These are phyloP conservation scores for Gracilaria gracilis DNA, from an alignment of 23 red algal genomes.

Conservation along the genomic window DNA sequence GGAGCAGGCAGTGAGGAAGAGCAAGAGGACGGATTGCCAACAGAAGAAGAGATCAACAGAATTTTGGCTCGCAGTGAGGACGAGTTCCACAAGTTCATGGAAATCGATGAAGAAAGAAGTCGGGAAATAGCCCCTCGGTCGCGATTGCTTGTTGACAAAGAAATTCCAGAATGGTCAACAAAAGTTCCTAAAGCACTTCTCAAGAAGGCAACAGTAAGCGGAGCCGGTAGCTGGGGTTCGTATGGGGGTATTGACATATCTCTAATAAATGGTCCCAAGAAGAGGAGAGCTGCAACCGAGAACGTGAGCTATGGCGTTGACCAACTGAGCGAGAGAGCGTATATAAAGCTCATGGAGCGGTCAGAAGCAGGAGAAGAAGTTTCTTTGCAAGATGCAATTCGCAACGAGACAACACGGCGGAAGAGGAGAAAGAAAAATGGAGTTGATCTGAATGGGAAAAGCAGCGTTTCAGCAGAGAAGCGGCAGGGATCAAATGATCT, in stretches of 20 bases:
- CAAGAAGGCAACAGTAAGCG: constrained; percentile 49
- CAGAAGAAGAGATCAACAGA: constrained; percentile 92
- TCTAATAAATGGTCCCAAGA: constrained; percentile 45
- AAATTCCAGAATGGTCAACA: constrained; percentile 88
- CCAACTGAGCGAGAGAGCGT: constrained; percentile 61
- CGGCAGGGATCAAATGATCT: not conserved
- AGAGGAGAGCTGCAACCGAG: constrained; percentile 58
- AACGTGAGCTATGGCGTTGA: constrained; percentile 76
- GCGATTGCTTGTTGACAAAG: constrained; percentile 67
- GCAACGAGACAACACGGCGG: constrained; percentile 21
- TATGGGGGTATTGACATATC: constrained; percentile 46
- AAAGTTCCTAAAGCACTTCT: constrained; percentile 63
- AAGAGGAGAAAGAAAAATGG: constrained; percentile 59
- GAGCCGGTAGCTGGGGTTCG: constrained; percentile 55
- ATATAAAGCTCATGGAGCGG: constrained; percentile 67
- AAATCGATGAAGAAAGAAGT: constrained; percentile 90
- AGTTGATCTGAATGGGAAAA: not conserved
- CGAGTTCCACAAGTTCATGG: constrained; percentile 82
- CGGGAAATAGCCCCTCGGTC: constrained; percentile 36
- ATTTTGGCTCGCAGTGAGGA: constrained; percentile 91
- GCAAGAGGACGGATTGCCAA: constrained; percentile 83
- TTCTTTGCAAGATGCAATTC: constrained; percentile 43
- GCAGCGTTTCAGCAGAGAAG: not conserved
- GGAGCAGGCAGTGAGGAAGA: constrained; percentile 85
- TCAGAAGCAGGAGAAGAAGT: constrained; percentile 64